Evolutionary conservation across 192 early-diverging fungal species (phyloP), one percentile per base, ranked within the genome.

Genomic region (Entrophospora sp.): DNA sequence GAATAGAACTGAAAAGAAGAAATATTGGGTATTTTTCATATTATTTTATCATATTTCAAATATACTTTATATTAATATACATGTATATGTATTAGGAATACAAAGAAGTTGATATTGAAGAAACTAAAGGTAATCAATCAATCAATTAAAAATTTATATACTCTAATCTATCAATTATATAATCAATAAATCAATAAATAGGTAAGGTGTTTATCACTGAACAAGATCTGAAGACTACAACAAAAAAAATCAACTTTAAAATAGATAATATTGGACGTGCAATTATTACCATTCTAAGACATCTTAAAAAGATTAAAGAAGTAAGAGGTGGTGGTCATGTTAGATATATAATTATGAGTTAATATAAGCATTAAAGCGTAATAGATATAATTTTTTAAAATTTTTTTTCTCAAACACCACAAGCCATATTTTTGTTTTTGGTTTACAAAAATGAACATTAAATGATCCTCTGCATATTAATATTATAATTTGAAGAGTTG

Each of bases 101-200:
- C 22, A 48, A 20, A 44, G 61, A 27, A 27, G 40, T 42, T 3
- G 24, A 40, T 20, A 62, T n/a, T 62, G 61, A 62, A 12, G 61
- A 62, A 62, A 62, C 38, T n/a, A 62, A 27, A 46, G 61, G 61
- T 62, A 62, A n/a, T n/a, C n/a, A n/a, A n/a, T n/a, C n/a, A n/a
- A n/a, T n/a, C n/a, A n/a, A n/a, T n/a, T n/a, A n/a, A n/a, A n/a
- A n/a, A n/a, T n/a, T n/a, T n/a, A n/a, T n/a, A n/a, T n/a, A n/a
- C n/a, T n/a, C n/a, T n/a, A n/a, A n/a, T n/a, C n/a, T n/a, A n/a
- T n/a, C n/a, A n/a, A n/a, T n/a, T n/a, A n/a, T n/a, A n/a, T n/a
- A n/a, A n/a, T n/a, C n/a, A n/a, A n/a, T n/a, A n/a, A n/a, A n/a
- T 6, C 27, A 28, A 16, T 53, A 31, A 53, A 13, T 35, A 58